A percentile compares a stretch with the other conserved stretches of the same genome.
These are phyloP conservation scores for Achaetomiella virescens DNA, from an alignment of 495 filamentous ascomycete species.

Conservation along the genomic window DNA sequence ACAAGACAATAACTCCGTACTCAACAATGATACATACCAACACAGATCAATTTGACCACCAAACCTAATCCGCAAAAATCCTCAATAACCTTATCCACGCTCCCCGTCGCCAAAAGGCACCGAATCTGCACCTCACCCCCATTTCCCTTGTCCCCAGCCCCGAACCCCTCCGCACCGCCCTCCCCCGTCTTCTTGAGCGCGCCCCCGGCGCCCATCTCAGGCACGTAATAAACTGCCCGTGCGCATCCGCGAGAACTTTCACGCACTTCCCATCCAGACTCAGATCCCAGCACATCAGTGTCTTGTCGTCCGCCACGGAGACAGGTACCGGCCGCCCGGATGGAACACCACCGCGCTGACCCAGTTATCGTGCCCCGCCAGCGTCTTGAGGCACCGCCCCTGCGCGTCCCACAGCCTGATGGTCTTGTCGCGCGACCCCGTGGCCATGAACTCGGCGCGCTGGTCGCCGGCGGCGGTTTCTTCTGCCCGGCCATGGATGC, in stretches of 20 bases:
- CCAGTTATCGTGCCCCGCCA: slow-evolving; percentile 95
- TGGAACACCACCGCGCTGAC: slow-evolving; percentile 83
- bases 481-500: slow-evolving; percentile 76
- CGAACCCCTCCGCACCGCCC: slow-evolving; percentile 42
- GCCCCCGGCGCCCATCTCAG: slow-evolving; percentile 81
- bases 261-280: slow-evolving; percentile 84
- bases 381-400: slow-evolving; percentile 77
- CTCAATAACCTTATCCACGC: slow-evolving; percentile 55
- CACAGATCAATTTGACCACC: no score
- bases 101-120: slow-evolving; percentile 58
- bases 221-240: slow-evolving; percentile 81
- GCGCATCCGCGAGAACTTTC: slow-evolving; percentile 69
- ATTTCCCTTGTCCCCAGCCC: slow-evolving; percentile 29
- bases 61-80: slow-evolving; percentile 49
- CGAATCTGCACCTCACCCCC: slow-evolving; percentile 40
- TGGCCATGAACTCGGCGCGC: slow-evolving; percentile 82
- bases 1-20: no score
- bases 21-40: no score
- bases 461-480: slow-evolving; percentile 59
- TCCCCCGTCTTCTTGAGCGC: slow-evolving; percentile 51
- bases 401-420: slow-evolving; percentile 85
- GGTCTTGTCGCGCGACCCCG: slow-evolving; percentile 82
- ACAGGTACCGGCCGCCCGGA: slow-evolving; percentile 89
- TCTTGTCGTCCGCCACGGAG: slow-evolving; percentile 83
- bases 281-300: slow-evolving; percentile 90